Evolutionary conservation across 192 early-diverging fungal species (phyloP), one percentile per base, ranked within the genome.

Genomic region (Coemansia sp.): DNA sequence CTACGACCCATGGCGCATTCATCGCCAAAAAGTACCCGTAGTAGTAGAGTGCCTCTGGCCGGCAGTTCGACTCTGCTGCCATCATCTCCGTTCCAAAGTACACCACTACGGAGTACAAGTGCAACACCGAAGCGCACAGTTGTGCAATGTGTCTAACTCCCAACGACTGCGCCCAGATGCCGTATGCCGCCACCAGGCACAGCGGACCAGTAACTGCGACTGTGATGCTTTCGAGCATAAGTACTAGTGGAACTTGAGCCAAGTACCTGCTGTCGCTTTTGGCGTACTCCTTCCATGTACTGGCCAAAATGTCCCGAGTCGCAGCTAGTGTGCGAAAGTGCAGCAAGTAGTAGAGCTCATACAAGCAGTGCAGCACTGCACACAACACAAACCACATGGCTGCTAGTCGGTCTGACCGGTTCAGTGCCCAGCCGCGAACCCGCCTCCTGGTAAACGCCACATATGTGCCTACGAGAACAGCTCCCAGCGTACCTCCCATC

Each of bases 231-330:
- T 93, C 91, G 73, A 90, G 88, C 34, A 83, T 70, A 36, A 74
- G 74, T 2, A 93, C 89, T 67, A 87, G 76, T 10, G 86, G 65
- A 36, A 85, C 84, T 22, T 69, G 66, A 5, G 78, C 73, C 77
- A 93, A 78, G 72, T 93, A 93, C 41, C 91, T 71, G 66, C 88
- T 89, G 75, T 93, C 91, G 71, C 85, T 86, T 69, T 82, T 74
- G 11, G 89, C 90, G 68, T 93, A 93, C 78, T 93, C 91, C 78
- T 93, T 93, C 90, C 90, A 91, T 65, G 90, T 54, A 18, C 86
- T 79, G 16, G 85, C 80, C n/a, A 89, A 47, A 52, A 89, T 57
- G 44, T 71, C 66, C 16, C 65, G 70, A 52, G 78, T 66, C 4
- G 71, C 78, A 13, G 85, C 82, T 61, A 91, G 81, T 0, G 69